Evolutionary conservation across 2,329 filamentous ascomycete species (phyloP).

Genomic region (Thelonectria rubi): DNA sequence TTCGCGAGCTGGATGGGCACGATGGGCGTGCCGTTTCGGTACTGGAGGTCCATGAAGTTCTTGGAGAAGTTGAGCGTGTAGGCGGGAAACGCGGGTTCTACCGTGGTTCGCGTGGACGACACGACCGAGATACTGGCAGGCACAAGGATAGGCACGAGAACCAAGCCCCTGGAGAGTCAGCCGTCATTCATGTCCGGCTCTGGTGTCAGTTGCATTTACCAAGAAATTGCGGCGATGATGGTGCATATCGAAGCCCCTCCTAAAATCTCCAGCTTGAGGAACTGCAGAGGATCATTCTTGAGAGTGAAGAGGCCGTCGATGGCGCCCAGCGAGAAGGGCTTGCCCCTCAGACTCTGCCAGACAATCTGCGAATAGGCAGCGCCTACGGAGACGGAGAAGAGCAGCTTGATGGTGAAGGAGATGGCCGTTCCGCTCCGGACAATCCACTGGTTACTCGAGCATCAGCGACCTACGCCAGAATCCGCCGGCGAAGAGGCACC

Average conservation of each 20-base stretch:
- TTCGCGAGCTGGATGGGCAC: slow-evolving; percentile 1
- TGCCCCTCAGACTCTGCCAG: slow-evolving; percentile 2
- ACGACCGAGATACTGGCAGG: slow-evolving; percentile 7
- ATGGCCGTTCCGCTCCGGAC: slow-evolving; percentile 7
- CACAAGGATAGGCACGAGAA: slow-evolving; percentile 2
- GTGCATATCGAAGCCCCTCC: slow-evolving; percentile 2
- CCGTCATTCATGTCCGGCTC: not conserved
- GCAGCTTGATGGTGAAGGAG: slow-evolving; percentile 1
- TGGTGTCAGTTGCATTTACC: not conserved
- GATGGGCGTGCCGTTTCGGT: slow-evolving; percentile 6
- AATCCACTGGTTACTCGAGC: not conserved
- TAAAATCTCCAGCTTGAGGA: slow-evolving; percentile 3
- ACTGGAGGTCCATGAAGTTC: slow-evolving; percentile 1
- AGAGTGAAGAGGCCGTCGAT: slow-evolving; percentile 9
- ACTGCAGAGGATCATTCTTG: slow-evolving; percentile 6
- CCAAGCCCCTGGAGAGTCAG: slow-evolving; percentile 1
- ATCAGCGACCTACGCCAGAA: not conserved
- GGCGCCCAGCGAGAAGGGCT: slow-evolving; percentile 2
- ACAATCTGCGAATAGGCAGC: slow-evolving; percentile 4
- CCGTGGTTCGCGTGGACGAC: not conserved
- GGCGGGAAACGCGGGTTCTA: not conserved
- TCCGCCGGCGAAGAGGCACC: not conserved
- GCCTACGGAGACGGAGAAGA: slow-evolving; percentile 6
- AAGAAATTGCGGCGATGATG: not conserved
- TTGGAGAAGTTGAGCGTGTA: slow-evolving; percentile 11